Base-by-base conservation (phyloP, 2,329 filamentous ascomycete genomes). In the Colletotrichum zoysiae region DNA sequence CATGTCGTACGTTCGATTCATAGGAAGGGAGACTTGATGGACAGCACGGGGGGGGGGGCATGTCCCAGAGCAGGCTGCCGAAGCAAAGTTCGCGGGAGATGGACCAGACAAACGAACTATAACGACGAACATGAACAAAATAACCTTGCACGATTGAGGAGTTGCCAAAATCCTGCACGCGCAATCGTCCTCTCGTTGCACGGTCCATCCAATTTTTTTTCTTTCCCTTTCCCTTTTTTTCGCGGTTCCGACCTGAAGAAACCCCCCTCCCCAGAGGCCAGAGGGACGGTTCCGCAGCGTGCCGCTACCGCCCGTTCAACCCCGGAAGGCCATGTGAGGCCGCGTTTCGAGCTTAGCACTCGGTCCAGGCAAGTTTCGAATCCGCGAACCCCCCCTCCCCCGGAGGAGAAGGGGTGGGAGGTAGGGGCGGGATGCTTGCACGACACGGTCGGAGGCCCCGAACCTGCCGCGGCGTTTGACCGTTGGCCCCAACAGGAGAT, bases 321-420 rank as follows among this genome's bases (percentile, higher is more conserved):
- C 46, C 46, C 44, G 9, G n/a, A 23, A 68, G 51, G 51, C 65
- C 67, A 68, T 48, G n/a, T 44, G 51, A 55, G 23, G 65, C 53
- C 44, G 44, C 58, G 65, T 68, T 71, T 63, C 65, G 69, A 68
- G 69, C 69, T 44, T 58, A 71, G 58, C 65, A n/a, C 65, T 62
- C 44, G 38, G 51, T 63, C 65, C 51, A 59, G 69, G 69, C 46
- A 59, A 16, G 69, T 71, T 71, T 71, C 58, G 23, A 23, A 23
- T 23, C 46, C 46, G 63, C 18, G 38, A 58, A 55, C 50, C 26
- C 33, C 38, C 20, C 26, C 26, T 26, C 26, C 26, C 26, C 26
- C 26, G 26, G 46, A 20, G 18, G 3, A 14, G 44, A 9, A 20
- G 11, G 33, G 33, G 30, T 0, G 30, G 30, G 26, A 3, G 26